Base-by-base conservation (phyloP, 345 rosid species). In the Arabidopsis suecica region DNA sequence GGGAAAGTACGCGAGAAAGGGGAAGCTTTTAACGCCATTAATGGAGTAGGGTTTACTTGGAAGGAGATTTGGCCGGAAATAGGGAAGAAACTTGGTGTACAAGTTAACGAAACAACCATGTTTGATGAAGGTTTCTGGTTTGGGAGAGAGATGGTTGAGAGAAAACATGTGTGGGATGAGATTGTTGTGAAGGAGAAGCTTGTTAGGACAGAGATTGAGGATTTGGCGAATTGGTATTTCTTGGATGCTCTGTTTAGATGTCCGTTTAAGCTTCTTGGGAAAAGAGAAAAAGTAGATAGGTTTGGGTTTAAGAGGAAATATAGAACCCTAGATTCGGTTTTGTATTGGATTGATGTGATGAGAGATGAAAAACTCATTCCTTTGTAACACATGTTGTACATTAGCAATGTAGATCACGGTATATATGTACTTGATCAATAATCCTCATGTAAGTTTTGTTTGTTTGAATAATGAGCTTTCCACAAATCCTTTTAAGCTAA, bases 151-250 rank as follows among this genome's bases (percentile, higher is more conserved):
- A 83, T 94, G 93, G 55, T 71, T 1, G 84, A 84, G 75, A 87
- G 84, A 78, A 60, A 76, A 10, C 32, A 75, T 59, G 87, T 76
- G 5, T 94, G 98, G 98, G 69, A 65, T 64, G 95, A 84, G 44
- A 89, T 91, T 51, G 89, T 85, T 30, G 71, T 4, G 65, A 83
- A 83, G 75, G 83, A 89, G 78, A 80, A 82, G 32, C 77, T 94
- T 40, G 60, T 84, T 13, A 7, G 58, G 68, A 87, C 91, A 36
- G 75, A 88, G 61, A 78, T 87, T 82, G 91, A 76, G 61, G 95
- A 89, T 74, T 83, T 94, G 82, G 96, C 97, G 0, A 91, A 85
- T 45, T 94, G 96, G 96, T 88, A 54, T 38, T 91, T 94, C 82
- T 4, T 94, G 79, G 98, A 94, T 63, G 41, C 18, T 2, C 34